Percentiles rank a stretch among this genome's conserved stretches.
phyloP scores from a whole-genome alignment of 208 protist genomes.

The Leptomonas pyrrhocoris region DNA sequence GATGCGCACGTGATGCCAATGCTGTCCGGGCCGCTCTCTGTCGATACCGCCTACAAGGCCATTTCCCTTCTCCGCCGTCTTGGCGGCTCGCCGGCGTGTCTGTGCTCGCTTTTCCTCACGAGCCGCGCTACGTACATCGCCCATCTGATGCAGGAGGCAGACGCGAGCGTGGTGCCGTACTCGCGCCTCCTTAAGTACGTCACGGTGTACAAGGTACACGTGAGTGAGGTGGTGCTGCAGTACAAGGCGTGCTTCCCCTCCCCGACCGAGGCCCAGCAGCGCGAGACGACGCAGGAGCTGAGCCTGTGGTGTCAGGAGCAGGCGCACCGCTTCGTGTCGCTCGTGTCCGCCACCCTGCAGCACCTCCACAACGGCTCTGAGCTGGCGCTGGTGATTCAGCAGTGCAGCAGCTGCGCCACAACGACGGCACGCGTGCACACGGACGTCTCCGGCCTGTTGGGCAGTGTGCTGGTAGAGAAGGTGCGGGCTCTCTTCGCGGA shows the following conservation, averaged over 20 bases:
- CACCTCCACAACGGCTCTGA: slow-evolving; percentile 76
- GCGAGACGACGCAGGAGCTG: slow-evolving; percentile 14
- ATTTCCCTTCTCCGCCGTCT: slow-evolving; percentile 66
- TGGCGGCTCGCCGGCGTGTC: slow-evolving; percentile 31
- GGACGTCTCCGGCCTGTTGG: slow-evolving; percentile 56
- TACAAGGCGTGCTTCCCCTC: slow-evolving; percentile 75
- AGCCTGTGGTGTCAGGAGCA: slow-evolving; percentile 62
- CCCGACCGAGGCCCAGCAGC: slow-evolving; percentile 21
- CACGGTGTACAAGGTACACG: slow-evolving; percentile 78
- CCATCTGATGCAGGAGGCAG: slow-evolving; percentile 49
- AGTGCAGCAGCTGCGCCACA: slow-evolving; percentile 52
- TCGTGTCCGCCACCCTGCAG: slow-evolving; percentile 44
- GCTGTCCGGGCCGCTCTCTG: slow-evolving; percentile 59
- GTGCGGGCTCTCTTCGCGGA: slow-evolving; percentile 62
- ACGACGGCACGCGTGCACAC: slow-evolving; percentile 52
- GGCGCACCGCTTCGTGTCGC: slow-evolving; percentile 45
- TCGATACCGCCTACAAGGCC: slow-evolving; percentile 70
- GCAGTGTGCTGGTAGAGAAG: slow-evolving; percentile 44
- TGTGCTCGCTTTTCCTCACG: slow-evolving; percentile 64
- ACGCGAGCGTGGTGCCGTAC: slow-evolving; percentile 48
- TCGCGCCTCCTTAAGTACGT: slow-evolving; percentile 64
- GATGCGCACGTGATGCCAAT: slow-evolving; percentile 60
- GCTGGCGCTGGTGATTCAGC: slow-evolving; percentile 75
- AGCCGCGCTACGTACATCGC: slow-evolving; percentile 51
- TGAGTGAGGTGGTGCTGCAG: slow-evolving; percentile 76